Conservation (phyloP, 2,329 filamentous ascomycete genomes). For the Stagonosporopsis cucurbitacearum region DNA sequence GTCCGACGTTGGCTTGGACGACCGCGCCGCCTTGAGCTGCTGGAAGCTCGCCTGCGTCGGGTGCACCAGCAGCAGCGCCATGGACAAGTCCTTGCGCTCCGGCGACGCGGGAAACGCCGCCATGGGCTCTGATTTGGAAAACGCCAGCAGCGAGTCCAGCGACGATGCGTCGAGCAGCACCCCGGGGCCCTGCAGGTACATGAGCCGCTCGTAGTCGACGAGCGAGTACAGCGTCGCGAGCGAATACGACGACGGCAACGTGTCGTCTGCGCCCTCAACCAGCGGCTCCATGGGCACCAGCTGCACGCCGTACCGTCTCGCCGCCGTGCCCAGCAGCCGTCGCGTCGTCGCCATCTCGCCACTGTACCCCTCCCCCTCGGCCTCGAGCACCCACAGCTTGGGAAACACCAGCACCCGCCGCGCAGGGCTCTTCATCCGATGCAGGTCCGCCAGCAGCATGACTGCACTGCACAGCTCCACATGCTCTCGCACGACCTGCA, state of each 20-base stretch:
- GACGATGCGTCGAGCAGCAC: conserved; percentile 55
- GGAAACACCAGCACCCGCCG: conserved; percentile 56
- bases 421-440: conserved; percentile 54
- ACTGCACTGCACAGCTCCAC: conserved; percentile 58
- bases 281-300: conserved; percentile 53
- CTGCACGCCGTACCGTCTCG: conserved; percentile 54
- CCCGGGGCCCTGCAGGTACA: conserved; percentile 55
- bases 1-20: conserved; percentile 35
- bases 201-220: conserved; percentile 53
- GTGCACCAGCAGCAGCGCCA: conserved; percentile 48
- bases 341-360: conserved; percentile 54
- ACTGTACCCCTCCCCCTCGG: conserved; percentile 47
- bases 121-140: conserved; percentile 47
- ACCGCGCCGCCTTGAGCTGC: conserved; percentile 40
- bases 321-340: conserved; percentile 54
- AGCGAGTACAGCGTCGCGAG: conserved; percentile 55
- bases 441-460: conserved; percentile 57
- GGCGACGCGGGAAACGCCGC: conserved; percentile 44
- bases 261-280: conserved; percentile 43
- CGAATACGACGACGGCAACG: conserved; percentile 50
- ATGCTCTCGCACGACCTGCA: conserved; percentile 55
- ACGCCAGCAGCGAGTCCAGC: conserved; percentile 53
- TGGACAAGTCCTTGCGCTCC: conserved; percentile 41
- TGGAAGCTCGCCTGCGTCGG: conserved; percentile 43
- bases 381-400: conserved; percentile 43